These are phyloP conservation scores for Capsella bursapastoris DNA, from an alignment of 345 rosid genomes.

Conservation along the genomic window DNA sequence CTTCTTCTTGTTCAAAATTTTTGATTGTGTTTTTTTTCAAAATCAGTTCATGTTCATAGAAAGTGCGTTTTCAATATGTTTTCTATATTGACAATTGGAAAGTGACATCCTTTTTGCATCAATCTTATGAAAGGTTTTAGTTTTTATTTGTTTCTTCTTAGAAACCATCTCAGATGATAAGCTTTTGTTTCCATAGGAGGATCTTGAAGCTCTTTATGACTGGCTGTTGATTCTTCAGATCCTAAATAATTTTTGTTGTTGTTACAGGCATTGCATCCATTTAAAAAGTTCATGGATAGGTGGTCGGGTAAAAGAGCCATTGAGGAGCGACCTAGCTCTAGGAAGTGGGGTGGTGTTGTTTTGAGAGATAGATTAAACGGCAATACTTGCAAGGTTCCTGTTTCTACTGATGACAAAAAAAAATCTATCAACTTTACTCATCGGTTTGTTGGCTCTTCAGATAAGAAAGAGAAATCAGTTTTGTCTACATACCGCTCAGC, in stretches of 20 bases:
- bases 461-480: constrained; percentile 59
- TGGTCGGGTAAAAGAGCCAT: constrained; percentile 69
- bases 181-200: constrained; percentile 4
- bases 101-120: constrained; percentile 2
- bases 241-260: neutral
- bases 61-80: neutral
- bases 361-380: constrained; percentile 63
- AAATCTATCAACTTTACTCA: constrained; percentile 55
- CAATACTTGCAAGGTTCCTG: constrained; percentile 54
- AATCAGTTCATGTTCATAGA: neutral
- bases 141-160: neutral
- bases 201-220: neutral
- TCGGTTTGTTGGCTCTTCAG: constrained; percentile 52
- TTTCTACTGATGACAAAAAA: constrained; percentile 60
- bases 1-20: neutral
- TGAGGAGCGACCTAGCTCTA: constrained; percentile 51
- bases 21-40: neutral
- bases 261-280: constrained; percentile 48
- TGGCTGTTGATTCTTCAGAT: constrained; percentile 9
- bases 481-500: constrained; percentile 55
- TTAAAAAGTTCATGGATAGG: constrained; percentile 62
- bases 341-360: constrained; percentile 60
- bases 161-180: constrained; percentile 1
- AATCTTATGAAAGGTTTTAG: neutral
- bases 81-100: neutral